Base-by-base conservation (phyloP, 495 filamentous ascomycete species). In the Penicillium simplicissimum region DNA sequence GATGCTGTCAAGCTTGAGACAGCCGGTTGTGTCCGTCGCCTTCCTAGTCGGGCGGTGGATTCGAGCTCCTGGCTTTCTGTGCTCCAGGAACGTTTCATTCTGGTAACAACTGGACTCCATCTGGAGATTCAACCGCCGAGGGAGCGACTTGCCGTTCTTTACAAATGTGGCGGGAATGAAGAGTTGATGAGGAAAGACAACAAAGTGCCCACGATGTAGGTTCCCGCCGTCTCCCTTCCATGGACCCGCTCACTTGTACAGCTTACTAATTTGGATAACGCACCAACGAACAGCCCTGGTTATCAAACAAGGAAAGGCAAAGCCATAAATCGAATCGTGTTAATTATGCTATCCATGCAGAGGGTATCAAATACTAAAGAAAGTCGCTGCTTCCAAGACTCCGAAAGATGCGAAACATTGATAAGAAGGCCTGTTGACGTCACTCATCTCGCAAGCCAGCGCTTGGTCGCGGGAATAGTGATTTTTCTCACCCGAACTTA, bases 81-180 rank as follows among this genome's bases (percentile, higher is more conserved):
- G 58, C 40, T 67, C 17, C 37, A 38, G 14, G 21, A 45, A 28
- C 67, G 64, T 47, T 69, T 69, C 67, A 69, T 69, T 31, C 31
- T 66, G 21, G 17, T 6, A 21, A 40, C 2, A 21, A 4, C 15
- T 19, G 1, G 33, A 33, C 8, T 28, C 13, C 52, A 42, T 38
- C 35, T 42, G 36, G 17, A 42, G 8, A 11, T 38, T n/a, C n/a
- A 28, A 31, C 7, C 13, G 45, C 11, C 1, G 45, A 14, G 13
- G 9, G 21, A 25, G 19, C 4, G 19, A 31, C 4, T 31, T 6
- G 4, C 28, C 28, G 28, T 0, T 31, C 28, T 31, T 31, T 31
- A 25, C 23, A 25, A 25, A 25, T 25, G 28, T 31, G 28, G 28
- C 6, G 0, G 28, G 28, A 25, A 25, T 8, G 21, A 45, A 45